Conservation (phyloP, 495 filamentous ascomycete species). For the Aspergillus leporis region DNA sequence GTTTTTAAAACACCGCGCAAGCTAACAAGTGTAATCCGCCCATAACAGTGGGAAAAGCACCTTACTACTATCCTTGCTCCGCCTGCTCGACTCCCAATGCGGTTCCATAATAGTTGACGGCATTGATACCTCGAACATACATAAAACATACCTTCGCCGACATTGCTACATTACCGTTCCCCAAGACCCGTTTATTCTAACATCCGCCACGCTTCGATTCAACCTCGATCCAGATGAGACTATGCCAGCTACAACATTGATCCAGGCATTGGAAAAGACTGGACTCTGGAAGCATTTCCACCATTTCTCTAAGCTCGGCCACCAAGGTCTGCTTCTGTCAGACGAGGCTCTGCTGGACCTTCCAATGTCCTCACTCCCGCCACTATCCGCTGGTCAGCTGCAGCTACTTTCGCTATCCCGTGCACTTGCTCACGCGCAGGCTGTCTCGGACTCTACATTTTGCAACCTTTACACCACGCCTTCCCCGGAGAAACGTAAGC, state of each 20-base stretch:
- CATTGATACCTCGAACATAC: background rate
- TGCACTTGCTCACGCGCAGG: background rate
- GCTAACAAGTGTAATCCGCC: background rate
- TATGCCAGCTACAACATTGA: background rate
- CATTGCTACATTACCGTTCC: slow-evolving; percentile 1
- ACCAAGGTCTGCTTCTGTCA: background rate
- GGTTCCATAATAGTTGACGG: background rate
- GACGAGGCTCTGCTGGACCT: background rate
- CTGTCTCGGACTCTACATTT: background rate
- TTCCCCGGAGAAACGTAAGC: background rate
- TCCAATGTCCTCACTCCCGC: slow-evolving; percentile 1
- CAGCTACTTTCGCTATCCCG: background rate
- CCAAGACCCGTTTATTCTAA: slow-evolving; percentile 1
- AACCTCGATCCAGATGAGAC: background rate
- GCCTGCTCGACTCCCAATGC: background rate
- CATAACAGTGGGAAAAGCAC: background rate
- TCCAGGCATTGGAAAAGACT: background rate
- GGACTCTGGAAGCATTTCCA: slow-evolving; percentile 1
- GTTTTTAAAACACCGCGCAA: background rate
- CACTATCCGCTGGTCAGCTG: background rate
- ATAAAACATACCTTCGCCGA: background rate
- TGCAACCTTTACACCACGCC: background rate
- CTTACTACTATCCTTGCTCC: background rate
- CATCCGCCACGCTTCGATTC: background rate
- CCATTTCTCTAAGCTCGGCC: background rate